phyloP scores from a whole-genome alignment of 2,329 filamentous ascomycete genomes.

The Diaporthe sp. region DNA sequence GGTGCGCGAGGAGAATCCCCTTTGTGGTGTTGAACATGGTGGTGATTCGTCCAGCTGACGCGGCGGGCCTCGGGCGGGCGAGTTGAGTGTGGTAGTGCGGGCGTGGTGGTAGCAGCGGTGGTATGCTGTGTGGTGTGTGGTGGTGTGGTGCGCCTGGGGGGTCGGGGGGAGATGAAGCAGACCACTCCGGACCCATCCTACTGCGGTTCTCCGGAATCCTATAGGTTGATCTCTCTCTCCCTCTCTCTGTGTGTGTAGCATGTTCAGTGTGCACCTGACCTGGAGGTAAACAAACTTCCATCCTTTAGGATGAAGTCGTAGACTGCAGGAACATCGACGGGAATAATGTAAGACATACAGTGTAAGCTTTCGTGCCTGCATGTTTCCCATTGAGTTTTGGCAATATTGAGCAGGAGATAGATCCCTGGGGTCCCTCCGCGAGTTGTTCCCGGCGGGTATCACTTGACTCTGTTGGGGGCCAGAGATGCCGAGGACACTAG shows the following conservation, averaged over 20 bases:
- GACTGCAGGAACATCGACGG: not conserved
- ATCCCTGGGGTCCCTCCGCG: too few relatives aligned
- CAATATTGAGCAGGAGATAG: not conserved
- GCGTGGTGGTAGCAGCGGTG: not conserved
- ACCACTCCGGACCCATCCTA: not conserved
- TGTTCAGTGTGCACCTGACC: too few relatives aligned
- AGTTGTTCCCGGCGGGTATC: too few relatives aligned
- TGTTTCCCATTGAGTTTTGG: not conserved
- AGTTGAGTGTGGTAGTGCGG: not conserved
- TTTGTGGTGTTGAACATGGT: not conserved
- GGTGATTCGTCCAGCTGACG: slow-evolving; percentile 17
- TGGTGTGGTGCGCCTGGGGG: not conserved
- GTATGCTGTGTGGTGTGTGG: not conserved
- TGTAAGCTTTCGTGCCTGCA: not conserved
- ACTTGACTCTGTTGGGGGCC: not conserved
- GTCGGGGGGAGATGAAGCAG: not conserved
- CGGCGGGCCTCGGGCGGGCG: not conserved
- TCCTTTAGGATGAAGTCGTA: not conserved
- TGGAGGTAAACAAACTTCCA: not conserved
- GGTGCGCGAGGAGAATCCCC: not conserved
- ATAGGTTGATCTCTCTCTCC: not conserved
- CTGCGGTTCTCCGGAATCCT: not conserved
- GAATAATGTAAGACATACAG: not conserved
- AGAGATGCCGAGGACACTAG: too few relatives aligned
- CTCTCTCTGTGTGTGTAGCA: too few relatives aligned